Base-by-base conservation (phyloP, 305 asterid genomes). In the Fraxinus ornus region DNA sequence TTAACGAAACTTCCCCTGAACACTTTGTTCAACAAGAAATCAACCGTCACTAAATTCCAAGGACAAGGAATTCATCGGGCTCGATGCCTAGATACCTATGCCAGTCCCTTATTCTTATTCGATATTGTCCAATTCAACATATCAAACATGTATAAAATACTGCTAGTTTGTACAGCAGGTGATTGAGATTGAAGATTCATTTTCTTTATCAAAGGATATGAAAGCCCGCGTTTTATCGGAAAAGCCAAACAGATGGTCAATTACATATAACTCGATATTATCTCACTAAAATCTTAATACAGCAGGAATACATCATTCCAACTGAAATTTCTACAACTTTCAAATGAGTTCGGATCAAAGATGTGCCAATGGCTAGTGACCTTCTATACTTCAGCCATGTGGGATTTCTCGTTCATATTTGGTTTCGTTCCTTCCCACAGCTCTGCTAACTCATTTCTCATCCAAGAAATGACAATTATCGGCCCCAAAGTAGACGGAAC, bases 401-500 rank as follows among this genome's bases (percentile, higher is more conserved):
- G 97, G n/a, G 80, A 82, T 89, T 95, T 92, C 81, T 92, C 98
- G 7, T 86, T 89, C 37, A 76, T 78, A 84, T 76, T 86, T 79
- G 88, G 62, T 1, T 87, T n/a, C 30, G 92, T 83, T 83, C 98
- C 98, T 84, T 93, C 99, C 99, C 98, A 95, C 83, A 95, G 89
- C 88, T 94, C 97, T 7, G 82, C 86, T 24, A 95, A 88, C 71
- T 95, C 98, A 77, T 85, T 92, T 76, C 92, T 93, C 91, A 87
- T 85, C 98, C 98, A 95, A 52, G 97, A 89, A 39, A 92, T 87
- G 78, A 92, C 44, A 41, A 95, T 83, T 22, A 95, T 86, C 2
- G 98, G 99, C n/a, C 99, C 99, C 90, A 95, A 81, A 6, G 98
- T 95, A 39, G 93, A 92, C 3, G 99, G 99, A 57, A 95, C 99